These are phyloP conservation scores for Umbilicaria muhlenbergii DNA, from an alignment of 495 filamentous ascomycete genomes.

Conservation along the genomic window DNA sequence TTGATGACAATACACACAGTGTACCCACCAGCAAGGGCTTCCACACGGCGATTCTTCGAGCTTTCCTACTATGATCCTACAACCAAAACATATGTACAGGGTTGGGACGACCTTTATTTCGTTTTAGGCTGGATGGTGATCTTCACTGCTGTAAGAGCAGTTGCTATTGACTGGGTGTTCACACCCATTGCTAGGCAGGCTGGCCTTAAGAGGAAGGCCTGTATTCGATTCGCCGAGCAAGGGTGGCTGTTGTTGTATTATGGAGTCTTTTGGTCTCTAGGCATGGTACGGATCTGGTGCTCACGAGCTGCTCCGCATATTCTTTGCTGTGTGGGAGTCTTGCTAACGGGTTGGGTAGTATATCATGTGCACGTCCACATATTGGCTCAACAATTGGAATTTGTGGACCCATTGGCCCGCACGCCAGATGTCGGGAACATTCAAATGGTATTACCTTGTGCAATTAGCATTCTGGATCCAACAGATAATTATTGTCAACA, in stretches of 20 bases:
- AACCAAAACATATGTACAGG: conserved; percentile 52
- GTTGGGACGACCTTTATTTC: conserved; percentile 65
- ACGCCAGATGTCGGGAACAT: conserved; percentile 49
- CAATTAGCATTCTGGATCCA: conserved; percentile 91
- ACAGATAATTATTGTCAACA: conserved; percentile 84
- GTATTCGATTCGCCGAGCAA: conserved; percentile 79
- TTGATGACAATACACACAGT: conserved; percentile 62
- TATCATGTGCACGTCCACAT: conserved; percentile 58
- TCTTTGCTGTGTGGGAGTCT: not conserved
- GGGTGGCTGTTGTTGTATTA: conserved; percentile 80
- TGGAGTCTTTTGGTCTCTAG: conserved; percentile 59
- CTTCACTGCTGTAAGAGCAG: conserved; percentile 76
- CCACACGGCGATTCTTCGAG: conserved; percentile 71
- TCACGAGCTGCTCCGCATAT: not conserved
- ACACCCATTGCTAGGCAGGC: conserved; percentile 51
- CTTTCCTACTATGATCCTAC: conserved; percentile 64
- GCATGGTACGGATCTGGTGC: conserved; percentile 49
- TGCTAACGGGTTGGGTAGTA: conserved; percentile 36
- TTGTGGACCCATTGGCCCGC: conserved; percentile 77
- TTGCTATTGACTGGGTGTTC: conserved; percentile 72
- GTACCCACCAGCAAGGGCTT: conserved; percentile 61
- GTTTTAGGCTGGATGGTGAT: conserved; percentile 66
- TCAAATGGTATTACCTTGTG: conserved; percentile 84
- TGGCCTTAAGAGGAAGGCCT: conserved; percentile 50
- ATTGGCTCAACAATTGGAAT: conserved; percentile 59